These are phyloP conservation scores for Plectosphaerella sp. DNA, from an alignment of 2,329 filamentous ascomycete genomes.

Conservation along the genomic window DNA sequence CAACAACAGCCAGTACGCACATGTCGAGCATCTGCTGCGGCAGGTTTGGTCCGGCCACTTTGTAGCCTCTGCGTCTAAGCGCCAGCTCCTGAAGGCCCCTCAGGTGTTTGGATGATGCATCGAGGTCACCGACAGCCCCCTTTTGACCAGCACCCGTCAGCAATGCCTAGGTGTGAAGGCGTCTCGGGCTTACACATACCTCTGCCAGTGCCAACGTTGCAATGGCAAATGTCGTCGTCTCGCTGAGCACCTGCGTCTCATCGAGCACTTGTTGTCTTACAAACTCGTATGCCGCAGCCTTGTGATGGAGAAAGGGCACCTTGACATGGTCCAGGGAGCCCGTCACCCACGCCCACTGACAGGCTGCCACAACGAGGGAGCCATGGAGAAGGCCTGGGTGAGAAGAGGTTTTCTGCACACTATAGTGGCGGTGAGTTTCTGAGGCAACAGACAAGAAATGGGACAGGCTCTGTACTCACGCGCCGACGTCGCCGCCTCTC, in stretches of 20 bases:
- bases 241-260: conserved; percentile 30
- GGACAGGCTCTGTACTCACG: conserved; percentile 16
- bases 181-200: conserved; percentile 18
- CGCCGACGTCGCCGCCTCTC: conserved; percentile 26
- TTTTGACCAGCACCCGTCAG: conserved; percentile 10
- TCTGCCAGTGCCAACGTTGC: conserved; percentile 39
- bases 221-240: conserved; percentile 37
- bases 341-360: conserved; percentile 41
- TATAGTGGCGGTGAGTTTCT: conserved; percentile 12
- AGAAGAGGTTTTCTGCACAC: conserved; percentile 36
- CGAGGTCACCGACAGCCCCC: conserved; percentile 37
- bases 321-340: conserved; percentile 39
- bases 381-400: conserved; percentile 41
- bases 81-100: conserved; percentile 29
- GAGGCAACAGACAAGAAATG: too few species aligned
- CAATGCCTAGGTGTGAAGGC: neutral
- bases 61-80: conserved; percentile 16
- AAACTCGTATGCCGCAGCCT: conserved; percentile 40
- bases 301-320: conserved; percentile 40
- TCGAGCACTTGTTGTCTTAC: conserved; percentile 36
- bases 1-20: conserved; percentile 17
- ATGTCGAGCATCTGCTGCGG: conserved; percentile 39
- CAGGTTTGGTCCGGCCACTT: conserved; percentile 23
- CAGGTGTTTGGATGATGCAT: conserved; percentile 37
- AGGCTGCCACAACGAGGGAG: conserved; percentile 37